Evolutionary conservation across 179 eudicot genomes (phyloP).

Genomic region (Spinacia oleracea): DNA sequence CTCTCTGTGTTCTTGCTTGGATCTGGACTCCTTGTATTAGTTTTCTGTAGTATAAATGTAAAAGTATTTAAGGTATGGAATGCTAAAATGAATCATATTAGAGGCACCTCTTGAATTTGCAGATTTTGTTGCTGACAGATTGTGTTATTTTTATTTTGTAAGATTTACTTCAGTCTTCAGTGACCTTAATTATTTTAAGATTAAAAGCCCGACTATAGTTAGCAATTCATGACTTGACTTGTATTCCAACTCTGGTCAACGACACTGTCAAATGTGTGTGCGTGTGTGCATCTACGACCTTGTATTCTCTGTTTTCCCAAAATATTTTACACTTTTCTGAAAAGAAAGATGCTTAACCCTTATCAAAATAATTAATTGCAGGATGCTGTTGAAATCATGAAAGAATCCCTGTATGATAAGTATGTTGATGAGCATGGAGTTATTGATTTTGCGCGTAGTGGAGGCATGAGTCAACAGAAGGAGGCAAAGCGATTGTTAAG

Average conservation of each 20-base stretch:
- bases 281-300: neutral
- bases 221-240: neutral
- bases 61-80: neutral
- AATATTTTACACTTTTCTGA: neutral
- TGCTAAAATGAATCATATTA: neutral
- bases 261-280: neutral
- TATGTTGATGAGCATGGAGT: conserved; percentile 86
- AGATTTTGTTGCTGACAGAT: neutral
- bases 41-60: neutral
- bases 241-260: neutral
- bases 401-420: conserved; percentile 93
- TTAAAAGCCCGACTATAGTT: neutral
- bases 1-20: neutral
- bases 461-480: conserved; percentile 98
- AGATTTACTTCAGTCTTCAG: neutral
- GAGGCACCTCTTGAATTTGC: neutral
- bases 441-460: conserved; percentile 90
- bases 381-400: conserved; percentile 98
- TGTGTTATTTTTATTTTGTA: too few relatives aligned
- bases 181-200: neutral
- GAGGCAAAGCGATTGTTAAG: conserved; percentile 91
- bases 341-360: neutral
- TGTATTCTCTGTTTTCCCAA: neutral
- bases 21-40: neutral
- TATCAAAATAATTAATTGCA: conserved; percentile 26